Conservation (phyloP, 2,329 filamentous ascomycete species). For the Dothistroma septosporum region DNA sequence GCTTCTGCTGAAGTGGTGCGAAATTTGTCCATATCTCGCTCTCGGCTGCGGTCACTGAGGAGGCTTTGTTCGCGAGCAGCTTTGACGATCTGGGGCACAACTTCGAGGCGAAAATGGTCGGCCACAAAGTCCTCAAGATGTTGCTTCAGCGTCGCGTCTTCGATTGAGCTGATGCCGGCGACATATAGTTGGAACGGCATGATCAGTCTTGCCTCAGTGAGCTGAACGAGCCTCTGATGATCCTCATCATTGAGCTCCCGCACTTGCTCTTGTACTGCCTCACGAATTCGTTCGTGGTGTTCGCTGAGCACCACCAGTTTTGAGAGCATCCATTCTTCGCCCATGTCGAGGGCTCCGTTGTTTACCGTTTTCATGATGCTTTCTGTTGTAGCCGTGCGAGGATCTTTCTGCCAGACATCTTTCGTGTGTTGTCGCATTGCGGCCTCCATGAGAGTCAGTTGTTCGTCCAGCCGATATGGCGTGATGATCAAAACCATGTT, state of each 20-base stretch:
- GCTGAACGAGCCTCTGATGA: slow-evolving; percentile 6
- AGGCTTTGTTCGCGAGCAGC: slow-evolving; percentile 16
- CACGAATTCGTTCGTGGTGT: slow-evolving; percentile 10
- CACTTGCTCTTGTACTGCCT: slow-evolving; percentile 8
- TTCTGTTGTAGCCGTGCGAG: background rate
- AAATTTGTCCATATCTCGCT: slow-evolving; percentile 28
- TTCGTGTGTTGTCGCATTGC: background rate
- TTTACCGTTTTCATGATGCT: slow-evolving; percentile 1
- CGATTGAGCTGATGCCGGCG: slow-evolving; percentile 20
- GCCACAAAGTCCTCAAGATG: slow-evolving; percentile 26
- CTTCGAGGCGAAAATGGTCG: slow-evolving; percentile 23
- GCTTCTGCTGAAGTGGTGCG: slow-evolving; percentile 16
- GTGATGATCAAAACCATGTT: background rate
- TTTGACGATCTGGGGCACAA: slow-evolving; percentile 17
- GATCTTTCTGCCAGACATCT: background rate
- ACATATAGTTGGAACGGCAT: slow-evolving; percentile 25
- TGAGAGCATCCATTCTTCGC: slow-evolving; percentile 5
- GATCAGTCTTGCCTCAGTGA: slow-evolving; percentile 21
- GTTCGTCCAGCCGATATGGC: background rate
- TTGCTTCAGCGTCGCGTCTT: slow-evolving; percentile 23
- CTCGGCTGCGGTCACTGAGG: slow-evolving; percentile 16
- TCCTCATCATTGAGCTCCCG: slow-evolving; percentile 14
- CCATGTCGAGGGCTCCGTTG: slow-evolving; percentile 5
- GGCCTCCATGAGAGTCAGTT: background rate
- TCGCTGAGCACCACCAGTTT: slow-evolving; percentile 12